These are phyloP conservation scores for Salicornia ramosissima DNA, from an alignment of 148 eudicot genomes.

Conservation along the genomic window DNA sequence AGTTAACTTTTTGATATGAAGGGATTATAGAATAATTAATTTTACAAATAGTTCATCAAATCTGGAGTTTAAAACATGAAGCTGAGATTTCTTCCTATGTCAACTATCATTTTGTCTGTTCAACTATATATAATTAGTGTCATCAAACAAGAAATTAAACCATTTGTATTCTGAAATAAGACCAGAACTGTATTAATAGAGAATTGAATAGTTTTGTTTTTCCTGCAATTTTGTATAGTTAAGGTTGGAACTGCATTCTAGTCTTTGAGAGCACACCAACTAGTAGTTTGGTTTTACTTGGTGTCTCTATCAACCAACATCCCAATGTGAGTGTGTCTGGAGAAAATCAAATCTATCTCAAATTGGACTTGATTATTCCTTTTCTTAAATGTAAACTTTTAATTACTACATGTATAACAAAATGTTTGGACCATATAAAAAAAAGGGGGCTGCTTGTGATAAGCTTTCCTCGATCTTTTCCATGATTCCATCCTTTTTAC, in stretches of 20 bases:
- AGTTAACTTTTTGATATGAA: too few species aligned
- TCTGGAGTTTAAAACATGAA: not conserved
- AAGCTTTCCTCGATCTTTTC: too few species aligned
- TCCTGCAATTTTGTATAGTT: not conserved
- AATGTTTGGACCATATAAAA: too few species aligned
- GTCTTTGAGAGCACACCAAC: not conserved
- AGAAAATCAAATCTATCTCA: conserved; percentile 3
- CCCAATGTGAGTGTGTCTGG: conserved; percentile 18
- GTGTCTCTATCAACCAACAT: conserved; percentile 17
- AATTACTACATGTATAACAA: too few species aligned
- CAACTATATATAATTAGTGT: too few species aligned
- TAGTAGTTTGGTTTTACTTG: not conserved
- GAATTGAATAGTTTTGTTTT: not conserved
- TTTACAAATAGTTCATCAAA: not conserved
- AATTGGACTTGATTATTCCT: conserved; percentile 3
- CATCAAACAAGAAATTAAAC: not conserved
- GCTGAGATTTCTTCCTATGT: too few species aligned
- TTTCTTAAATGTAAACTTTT: too few species aligned
- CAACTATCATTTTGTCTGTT: not conserved
- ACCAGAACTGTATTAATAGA: not conserved
- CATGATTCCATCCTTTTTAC: too few species aligned
- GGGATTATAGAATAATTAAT: too few species aligned
- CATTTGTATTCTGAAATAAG: not conserved
- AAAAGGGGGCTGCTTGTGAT: too few species aligned
- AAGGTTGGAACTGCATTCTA: not conserved